These are phyloP conservation scores for Calocybe indica DNA, from an alignment of 768 basidiomycete species.

Conservation along the genomic window DNA sequence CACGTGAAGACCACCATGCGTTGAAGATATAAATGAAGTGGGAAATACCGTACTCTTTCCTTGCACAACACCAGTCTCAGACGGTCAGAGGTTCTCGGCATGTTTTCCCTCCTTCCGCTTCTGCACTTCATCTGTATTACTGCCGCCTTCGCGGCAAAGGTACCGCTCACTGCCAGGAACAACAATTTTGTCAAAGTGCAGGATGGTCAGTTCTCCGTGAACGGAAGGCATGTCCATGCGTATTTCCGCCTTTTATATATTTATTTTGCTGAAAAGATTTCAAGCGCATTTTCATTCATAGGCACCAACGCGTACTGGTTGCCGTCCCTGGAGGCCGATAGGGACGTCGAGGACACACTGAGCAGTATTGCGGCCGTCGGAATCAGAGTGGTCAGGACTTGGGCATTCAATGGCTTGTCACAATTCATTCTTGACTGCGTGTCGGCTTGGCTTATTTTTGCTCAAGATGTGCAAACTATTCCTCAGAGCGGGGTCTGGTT, in stretches of 20 bases:
- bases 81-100: no score
- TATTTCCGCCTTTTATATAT: background rate
- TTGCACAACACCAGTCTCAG: no score
- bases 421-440: background rate
- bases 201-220: constrained; percentile 43
- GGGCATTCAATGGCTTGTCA: constrained; percentile 63
- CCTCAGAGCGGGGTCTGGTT: constrained; percentile 60
- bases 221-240: constrained; percentile 37
- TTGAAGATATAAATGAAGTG: no score
- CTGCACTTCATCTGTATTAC: no score
- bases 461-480: constrained; percentile 17
- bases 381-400: constrained; percentile 56
- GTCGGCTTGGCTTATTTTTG: background rate
- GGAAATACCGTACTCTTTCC: no score
- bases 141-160: no score
- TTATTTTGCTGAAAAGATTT: background rate
- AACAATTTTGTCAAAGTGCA: constrained; percentile 35
- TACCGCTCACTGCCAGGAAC: no score
- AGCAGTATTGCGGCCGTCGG: constrained; percentile 50
- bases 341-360: constrained; percentile 54
- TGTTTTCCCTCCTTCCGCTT: no score
- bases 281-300: constrained; percentile 22
- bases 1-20: no score
- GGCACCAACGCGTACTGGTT: constrained; percentile 71
- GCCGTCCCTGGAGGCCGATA: constrained; percentile 39